Evolutionary conservation across 106 monocot genomes (phyloP).

Genomic region (Apostasia ramifera): DNA sequence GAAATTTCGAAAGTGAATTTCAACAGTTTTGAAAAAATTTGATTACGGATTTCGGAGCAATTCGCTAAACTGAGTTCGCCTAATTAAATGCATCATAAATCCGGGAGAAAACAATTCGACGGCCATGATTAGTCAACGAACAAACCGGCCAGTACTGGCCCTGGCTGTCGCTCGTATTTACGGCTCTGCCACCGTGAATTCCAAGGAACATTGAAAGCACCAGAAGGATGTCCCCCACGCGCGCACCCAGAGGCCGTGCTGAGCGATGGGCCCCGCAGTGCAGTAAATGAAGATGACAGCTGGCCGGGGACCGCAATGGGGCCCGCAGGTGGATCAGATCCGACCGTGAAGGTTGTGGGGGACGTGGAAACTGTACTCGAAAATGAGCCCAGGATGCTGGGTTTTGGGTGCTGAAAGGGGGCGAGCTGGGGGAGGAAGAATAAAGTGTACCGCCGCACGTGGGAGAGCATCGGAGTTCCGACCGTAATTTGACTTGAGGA

Average conservation of each 20-base stretch:
- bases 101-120: background rate
- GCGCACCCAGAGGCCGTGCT: background rate
- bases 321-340: background rate
- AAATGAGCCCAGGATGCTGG: background rate
- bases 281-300: background rate
- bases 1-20: too few relatives aligned
- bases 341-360: background rate
- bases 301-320: background rate
- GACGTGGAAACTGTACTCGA: background rate
- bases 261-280: background rate
- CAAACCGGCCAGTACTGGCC: too few relatives aligned
- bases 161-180: background rate
- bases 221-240: background rate
- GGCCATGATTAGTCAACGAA: background rate
- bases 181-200: background rate
- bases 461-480: background rate
- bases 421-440: background rate
- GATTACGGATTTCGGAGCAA: too few relatives aligned
- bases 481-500: background rate
- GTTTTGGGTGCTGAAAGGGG: background rate
- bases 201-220: too few relatives aligned
- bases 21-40: too few relatives aligned
- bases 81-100: background rate
- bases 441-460: background rate
- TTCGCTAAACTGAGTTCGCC: too few relatives aligned